phyloP scores from a whole-genome alignment of 768 basidiomycete genomes.

The Jaapia argillacea region DNA sequence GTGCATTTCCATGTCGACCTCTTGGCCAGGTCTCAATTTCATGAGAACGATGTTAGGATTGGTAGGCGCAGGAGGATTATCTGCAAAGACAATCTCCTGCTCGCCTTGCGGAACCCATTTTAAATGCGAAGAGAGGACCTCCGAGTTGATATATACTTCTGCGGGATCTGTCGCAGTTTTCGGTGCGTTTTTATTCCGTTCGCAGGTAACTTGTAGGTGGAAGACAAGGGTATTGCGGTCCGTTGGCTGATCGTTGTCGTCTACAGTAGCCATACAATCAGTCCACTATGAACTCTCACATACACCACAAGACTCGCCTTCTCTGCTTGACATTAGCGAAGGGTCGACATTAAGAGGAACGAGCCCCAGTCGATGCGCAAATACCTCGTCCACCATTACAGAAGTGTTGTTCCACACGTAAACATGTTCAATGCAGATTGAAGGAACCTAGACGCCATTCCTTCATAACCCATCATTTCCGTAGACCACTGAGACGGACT shows the following conservation, averaged over 20 bases:
- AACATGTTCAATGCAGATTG: conserved; percentile 81
- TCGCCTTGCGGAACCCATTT: conserved; percentile 78
- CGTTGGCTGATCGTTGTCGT: conserved; percentile 50
- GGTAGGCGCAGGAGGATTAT: conserved; percentile 48
- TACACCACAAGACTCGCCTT: conserved; percentile 19
- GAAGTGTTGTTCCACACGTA: conserved; percentile 94
- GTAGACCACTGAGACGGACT: conserved; percentile 11
- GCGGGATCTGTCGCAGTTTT: conserved; percentile 45
- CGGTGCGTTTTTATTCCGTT: conserved; percentile 44
- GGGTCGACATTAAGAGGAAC: conserved; percentile 88
- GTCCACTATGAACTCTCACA: not conserved
- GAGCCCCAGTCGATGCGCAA: conserved; percentile 87
- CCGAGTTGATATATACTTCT: conserved; percentile 63
- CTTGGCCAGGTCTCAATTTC: conserved; percentile 88
- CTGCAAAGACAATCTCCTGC: conserved; percentile 52
- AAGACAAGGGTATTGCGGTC: conserved; percentile 93
- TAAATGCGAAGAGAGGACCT: conserved; percentile 58
- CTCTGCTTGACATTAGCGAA: conserved; percentile 48
- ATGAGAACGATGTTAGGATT: conserved; percentile 81
- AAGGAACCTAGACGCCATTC: conserved; percentile 62
- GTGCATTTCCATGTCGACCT: conserved; percentile 76
- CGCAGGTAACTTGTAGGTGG: conserved; percentile 56
- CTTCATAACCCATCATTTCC: not conserved
- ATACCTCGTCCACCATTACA: conserved; percentile 88
- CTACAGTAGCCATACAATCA: conserved; percentile 11